Base-by-base conservation (phyloP, 179 eudicot species). In the Pouteria campechiana region DNA sequence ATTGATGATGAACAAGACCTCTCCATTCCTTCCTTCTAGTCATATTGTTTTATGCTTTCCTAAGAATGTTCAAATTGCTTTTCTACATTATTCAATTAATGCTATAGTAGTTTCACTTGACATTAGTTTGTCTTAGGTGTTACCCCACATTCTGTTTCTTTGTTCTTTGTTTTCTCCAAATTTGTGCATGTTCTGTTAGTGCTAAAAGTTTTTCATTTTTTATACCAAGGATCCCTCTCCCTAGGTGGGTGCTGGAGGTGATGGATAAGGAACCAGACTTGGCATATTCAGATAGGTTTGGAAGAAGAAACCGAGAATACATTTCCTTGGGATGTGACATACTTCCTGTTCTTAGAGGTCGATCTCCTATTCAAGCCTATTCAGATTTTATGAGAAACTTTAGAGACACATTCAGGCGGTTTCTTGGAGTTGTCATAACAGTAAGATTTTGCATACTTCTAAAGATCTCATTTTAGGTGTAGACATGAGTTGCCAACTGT, bases 161-260 rank as follows among this genome's bases (percentile, higher is more conserved):
- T n/a, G n/a, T n/a, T n/a, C n/a, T n/a, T n/a, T n/a, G n/a, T n/a
- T n/a, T n/a, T n/a, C n/a, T n/a, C n/a, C n/a, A n/a, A n/a, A n/a
- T n/a, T n/a, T n/a, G n/a, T n/a, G n/a, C n/a, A n/a, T n/a, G n/a
- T n/a, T n/a, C n/a, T n/a, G n/a, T n/a, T n/a, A n/a, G n/a, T n/a
- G n/a, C n/a, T n/a, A n/a, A n/a, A n/a, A n/a, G n/a, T n/a, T n/a
- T n/a, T n/a, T n/a, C n/a, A n/a, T n/a, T n/a, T n/a, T n/a, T n/a
- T n/a, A n/a, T n/a, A n/a, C n/a, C n/a, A 19, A 73, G 79, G 68
- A 73, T 73, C 37, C 75, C 79, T 44, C 79, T 73, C 25, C 79
- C 79, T 47, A 71, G 41, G 27, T 73, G 79, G 79, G 75, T 73
- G 49, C 68, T 56, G 17, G 63, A 73, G 44, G 79, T 68, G 50